Evolutionary conservation across 108 stramenopile species (phyloP).

Genomic region (Cyclostephanos tholiformis): DNA sequence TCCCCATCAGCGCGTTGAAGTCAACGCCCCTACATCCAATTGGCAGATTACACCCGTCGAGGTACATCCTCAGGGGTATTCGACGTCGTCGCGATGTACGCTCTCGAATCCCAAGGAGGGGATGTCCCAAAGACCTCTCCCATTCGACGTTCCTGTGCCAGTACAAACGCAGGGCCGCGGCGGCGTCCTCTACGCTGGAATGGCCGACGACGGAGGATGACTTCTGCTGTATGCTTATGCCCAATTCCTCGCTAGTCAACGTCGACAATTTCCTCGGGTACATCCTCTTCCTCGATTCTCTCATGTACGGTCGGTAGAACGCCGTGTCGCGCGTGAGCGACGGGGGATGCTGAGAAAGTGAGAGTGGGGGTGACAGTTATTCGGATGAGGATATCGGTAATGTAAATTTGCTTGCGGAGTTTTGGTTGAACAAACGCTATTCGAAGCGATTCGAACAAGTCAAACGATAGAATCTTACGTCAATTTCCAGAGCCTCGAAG

Average conservation of each 20-base stretch:
- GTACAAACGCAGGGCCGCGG: conserved; percentile 52
- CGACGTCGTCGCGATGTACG: conserved; percentile 11
- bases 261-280: conserved; percentile 44
- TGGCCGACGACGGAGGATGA: conserved; percentile 38
- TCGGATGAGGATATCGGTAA: too few species aligned
- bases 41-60: conserved; percentile 57
- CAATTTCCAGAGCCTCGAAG: conserved; percentile 54
- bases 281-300: conserved; percentile 30
- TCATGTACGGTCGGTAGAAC: conserved; percentile 50
- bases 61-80: conserved; percentile 36
- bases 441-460: too few species aligned
- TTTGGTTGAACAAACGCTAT: background rate
- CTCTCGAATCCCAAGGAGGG: conserved; percentile 7
- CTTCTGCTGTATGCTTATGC: conserved; percentile 49
- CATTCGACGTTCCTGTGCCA: conserved; percentile 40
- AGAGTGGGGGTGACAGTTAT: too few species aligned
- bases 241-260: conserved; percentile 49
- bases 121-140: conserved; percentile 47
- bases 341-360: conserved; percentile 27
- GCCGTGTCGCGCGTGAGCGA: conserved; percentile 43
- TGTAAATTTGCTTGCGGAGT: too few species aligned
- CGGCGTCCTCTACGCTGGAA: conserved; percentile 57
- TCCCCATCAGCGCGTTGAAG: conserved; percentile 23
- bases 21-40: conserved; percentile 43
- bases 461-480: conserved; percentile 18